A percentile compares a stretch with the other conserved stretches of the same genome.
Evolutionary conservation across 169 alveolate species (phyloP).

Genomic region (Plasmodium inui): DNA sequence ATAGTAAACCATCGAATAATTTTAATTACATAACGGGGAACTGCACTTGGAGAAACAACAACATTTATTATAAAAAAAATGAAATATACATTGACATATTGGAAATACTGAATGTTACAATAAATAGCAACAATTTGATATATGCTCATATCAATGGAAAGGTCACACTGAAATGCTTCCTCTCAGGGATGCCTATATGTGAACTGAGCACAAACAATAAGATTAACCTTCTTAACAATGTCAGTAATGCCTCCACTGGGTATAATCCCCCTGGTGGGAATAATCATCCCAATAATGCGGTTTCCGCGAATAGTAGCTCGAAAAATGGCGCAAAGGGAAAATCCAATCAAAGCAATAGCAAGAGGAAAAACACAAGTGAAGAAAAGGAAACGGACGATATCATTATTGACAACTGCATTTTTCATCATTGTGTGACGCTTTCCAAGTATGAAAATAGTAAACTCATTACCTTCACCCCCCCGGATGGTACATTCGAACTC

Average conservation of each 20-base stretch:
- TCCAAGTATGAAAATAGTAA: constrained; percentile 59
- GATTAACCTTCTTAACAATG: constrained; percentile 35
- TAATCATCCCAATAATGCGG: not conserved
- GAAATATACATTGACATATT: constrained; percentile 53
- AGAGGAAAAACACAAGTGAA: constrained; percentile 4
- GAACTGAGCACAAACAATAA: constrained; percentile 43
- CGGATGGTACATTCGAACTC: constrained; percentile 60
- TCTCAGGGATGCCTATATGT: constrained; percentile 67
- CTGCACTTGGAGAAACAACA: constrained; percentile 69
- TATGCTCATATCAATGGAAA: constrained; percentile 70
- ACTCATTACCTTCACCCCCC: constrained; percentile 67
- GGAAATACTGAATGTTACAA: constrained; percentile 59
- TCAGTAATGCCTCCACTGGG: not conserved
- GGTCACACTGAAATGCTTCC: constrained; percentile 28
- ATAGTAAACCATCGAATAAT: constrained; percentile 18
- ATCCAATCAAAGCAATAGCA: not conserved
- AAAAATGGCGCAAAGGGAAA: not conserved
- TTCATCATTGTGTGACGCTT: constrained; percentile 63
- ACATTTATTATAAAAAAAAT: constrained; percentile 44
- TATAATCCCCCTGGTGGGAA: not conserved
- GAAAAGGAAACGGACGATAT: constrained; percentile 36
- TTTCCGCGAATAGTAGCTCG: not conserved
- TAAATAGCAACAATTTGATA: constrained; percentile 60
- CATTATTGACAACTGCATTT: constrained; percentile 48
- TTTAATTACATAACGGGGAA: constrained; percentile 59